Base-by-base conservation (phyloP, 2,329 filamentous ascomycete genomes). In the Fusarium humuli region DNA sequence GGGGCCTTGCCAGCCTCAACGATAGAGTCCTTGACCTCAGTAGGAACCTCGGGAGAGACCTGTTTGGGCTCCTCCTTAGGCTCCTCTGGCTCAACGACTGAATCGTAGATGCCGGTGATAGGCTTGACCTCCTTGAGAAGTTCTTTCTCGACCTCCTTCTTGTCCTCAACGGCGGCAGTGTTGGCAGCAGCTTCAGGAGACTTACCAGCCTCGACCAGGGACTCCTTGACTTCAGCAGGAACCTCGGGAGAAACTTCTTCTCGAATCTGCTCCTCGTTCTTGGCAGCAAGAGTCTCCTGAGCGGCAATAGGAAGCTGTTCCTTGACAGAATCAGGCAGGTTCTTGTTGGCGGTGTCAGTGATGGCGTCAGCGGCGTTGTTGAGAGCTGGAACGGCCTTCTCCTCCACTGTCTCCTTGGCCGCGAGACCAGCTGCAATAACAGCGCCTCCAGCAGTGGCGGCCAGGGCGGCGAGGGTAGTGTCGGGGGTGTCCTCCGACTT, bases 111-210 rank as follows among this genome's bases (percentile, higher is more conserved):
- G 32, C 65, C 69, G 11, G 73, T 69, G 30, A 66, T 45, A 56
- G 77, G 77, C 78, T 86, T 84, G 66, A 90, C 85, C 78, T 92
- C 87, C 70, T 88, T 85, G 49, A 94, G 83, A 11, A 97, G 84
- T 81, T 97, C 91, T 27, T 87, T 80, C 82, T 97, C 93, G 7
- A 94, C 85, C 12, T 84, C 85, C 78, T 88, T 88, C 87, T 96
- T 96, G 73, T 94, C 92, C 67, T 87, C 82, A 9, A 96, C 92
- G 20, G 90, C 91, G 58, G 85, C 85, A 3, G 88, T 83, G 79
- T 90, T 91, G 58, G 87, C 86, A 37, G 91, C 88, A 34, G 93
- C 93, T 80, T 96, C 93, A 11, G 92, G 91, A 65, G 83, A 84
- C 74, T 85, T 79, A 57, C 88, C 86, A 23, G 91, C 86, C 74